Conservation (phyloP, 768 basidiomycete species). For the Cantharellus anzutake region DNA sequence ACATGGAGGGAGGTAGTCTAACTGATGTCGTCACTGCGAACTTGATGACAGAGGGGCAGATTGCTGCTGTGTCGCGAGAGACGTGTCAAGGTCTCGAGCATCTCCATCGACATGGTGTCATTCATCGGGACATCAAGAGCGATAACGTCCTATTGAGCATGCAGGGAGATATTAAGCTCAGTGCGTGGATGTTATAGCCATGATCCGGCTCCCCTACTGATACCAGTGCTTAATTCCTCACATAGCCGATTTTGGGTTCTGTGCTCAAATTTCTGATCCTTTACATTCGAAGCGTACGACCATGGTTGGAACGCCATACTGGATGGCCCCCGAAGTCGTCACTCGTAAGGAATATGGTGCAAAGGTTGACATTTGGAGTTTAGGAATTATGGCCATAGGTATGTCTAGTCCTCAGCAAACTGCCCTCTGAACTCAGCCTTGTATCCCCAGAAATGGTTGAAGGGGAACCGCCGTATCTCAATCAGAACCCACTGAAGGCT, state of each 20-base stretch:
- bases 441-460: constrained; percentile 61
- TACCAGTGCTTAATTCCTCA: neutral
- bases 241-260: constrained; percentile 95
- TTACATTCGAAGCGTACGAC: constrained; percentile 84
- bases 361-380: constrained; percentile 95
- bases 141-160: constrained; percentile 89
- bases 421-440: neutral
- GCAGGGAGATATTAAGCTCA: constrained; percentile 93
- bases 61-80: constrained; percentile 89
- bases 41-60: constrained; percentile 96
- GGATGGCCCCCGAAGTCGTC: constrained; percentile 98
- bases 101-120: constrained; percentile 88
- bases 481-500: constrained; percentile 92
- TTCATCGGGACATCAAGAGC: constrained; percentile 98
- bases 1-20: constrained; percentile 91
- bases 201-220: neutral
- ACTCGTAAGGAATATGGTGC: constrained; percentile 95
- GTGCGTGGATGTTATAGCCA: constrained; percentile 30
- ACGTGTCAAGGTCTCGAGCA: constrained; percentile 87
- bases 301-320: constrained; percentile 97
- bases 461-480: constrained; percentile 89
- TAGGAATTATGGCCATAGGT: constrained; percentile 96
- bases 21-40: constrained; percentile 94
- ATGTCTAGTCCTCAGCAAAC: constrained; percentile 13
- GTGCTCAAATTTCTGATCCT: constrained; percentile 85